Evolutionary conservation across 1,284 basidiomycete genomes (phyloP).

Genomic region (Pseudozyma tsukubaensis): DNA sequence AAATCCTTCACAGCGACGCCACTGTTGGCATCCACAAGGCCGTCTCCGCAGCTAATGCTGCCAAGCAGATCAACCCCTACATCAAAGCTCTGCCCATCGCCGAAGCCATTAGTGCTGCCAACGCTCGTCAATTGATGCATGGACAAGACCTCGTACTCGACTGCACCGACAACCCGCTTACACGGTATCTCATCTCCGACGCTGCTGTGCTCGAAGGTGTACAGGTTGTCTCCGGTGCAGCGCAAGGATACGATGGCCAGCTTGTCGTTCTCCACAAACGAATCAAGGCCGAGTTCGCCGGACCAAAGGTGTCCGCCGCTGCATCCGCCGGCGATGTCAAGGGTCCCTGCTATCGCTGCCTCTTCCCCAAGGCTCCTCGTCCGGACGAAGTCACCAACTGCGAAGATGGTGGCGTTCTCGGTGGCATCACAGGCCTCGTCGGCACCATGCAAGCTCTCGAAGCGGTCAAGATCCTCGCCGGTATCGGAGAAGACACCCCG

Average conservation of each 20-base stretch:
- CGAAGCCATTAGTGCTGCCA: conserved; percentile 38
- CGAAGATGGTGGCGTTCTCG: conserved; percentile 90
- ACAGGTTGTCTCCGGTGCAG: conserved; percentile 91
- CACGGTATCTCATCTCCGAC: conserved; percentile 94
- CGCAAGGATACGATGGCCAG: conserved; percentile 91
- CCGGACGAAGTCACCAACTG: conserved; percentile 74
- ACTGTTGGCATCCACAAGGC: conserved; percentile 86
- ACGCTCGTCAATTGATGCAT: conserved; percentile 49
- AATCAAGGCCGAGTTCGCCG: conserved; percentile 31
- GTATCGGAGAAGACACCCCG: conserved; percentile 62
- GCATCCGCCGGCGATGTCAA: conserved; percentile 48
- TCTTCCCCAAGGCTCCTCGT: conserved; percentile 77
- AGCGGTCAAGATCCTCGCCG: conserved; percentile 76
- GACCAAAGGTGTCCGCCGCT: conserved; percentile 6
- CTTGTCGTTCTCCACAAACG: conserved; percentile 71
- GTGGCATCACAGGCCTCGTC: conserved; percentile 88
- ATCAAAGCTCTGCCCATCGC: conserved; percentile 44
- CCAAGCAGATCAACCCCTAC: conserved; percentile 57
- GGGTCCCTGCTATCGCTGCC: conserved; percentile 93
- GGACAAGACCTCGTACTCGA: conserved; percentile 81
- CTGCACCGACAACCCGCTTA: conserved; percentile 93
- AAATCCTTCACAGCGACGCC: conserved; percentile 85
- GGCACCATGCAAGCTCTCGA: conserved; percentile 92
- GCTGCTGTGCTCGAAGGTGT: conserved; percentile 79
- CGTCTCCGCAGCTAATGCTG: conserved; percentile 77